A percentile compares a stretch with the other conserved stretches of the same genome.
Conservation (phyloP, 2,329 filamentous ascomycete genomes). For the Dactylonectria macrodidyma region DNA sequence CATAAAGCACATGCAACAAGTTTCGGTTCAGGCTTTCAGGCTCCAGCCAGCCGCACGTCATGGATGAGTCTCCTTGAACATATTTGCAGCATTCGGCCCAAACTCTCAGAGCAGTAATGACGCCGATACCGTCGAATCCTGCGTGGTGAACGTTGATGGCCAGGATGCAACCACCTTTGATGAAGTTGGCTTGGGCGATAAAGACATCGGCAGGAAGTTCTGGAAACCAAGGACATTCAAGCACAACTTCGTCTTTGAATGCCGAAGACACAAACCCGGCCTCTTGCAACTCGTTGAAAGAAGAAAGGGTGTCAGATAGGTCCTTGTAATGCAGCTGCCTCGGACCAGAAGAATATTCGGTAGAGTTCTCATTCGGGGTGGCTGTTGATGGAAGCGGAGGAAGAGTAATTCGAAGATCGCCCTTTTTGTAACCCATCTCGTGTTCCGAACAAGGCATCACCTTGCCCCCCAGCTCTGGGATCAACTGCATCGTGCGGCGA, state of each 20-base stretch:
- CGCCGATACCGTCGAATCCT: conserved; percentile 50
- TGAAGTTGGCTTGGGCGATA: conserved; percentile 50
- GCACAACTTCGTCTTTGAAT: conserved; percentile 47
- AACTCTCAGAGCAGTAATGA: conserved; percentile 46
- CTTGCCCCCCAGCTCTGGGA: conserved; percentile 55
- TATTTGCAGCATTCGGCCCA: conserved; percentile 52
- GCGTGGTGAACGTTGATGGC: conserved; percentile 46
- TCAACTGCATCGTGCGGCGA: conserved; percentile 51
- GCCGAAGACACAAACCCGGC: conserved; percentile 47
- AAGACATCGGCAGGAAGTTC: conserved; percentile 49
- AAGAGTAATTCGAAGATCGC: conserved; percentile 42
- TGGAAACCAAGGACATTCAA: conserved; percentile 41
- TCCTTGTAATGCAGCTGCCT: conserved; percentile 46
- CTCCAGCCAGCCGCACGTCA: conserved; percentile 47
- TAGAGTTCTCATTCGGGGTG: background rate
- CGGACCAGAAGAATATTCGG: conserved; percentile 3
- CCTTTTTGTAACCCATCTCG: conserved; percentile 44
- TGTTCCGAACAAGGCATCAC: conserved; percentile 50
- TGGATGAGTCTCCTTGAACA: conserved; percentile 44
- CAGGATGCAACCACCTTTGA: conserved; percentile 50
- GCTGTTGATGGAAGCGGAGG: conserved; percentile 33
- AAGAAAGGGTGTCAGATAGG: conserved; percentile 43
- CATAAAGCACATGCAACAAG: conserved; percentile 47
- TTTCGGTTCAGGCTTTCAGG: conserved; percentile 51
- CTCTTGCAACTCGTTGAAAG: conserved; percentile 45